Percentiles rank a stretch among this genome's conserved stretches.
These are phyloP conservation scores for Sclerotinia glacialis DNA, from an alignment of 2,329 filamentous ascomycete genomes.

Conservation along the genomic window DNA sequence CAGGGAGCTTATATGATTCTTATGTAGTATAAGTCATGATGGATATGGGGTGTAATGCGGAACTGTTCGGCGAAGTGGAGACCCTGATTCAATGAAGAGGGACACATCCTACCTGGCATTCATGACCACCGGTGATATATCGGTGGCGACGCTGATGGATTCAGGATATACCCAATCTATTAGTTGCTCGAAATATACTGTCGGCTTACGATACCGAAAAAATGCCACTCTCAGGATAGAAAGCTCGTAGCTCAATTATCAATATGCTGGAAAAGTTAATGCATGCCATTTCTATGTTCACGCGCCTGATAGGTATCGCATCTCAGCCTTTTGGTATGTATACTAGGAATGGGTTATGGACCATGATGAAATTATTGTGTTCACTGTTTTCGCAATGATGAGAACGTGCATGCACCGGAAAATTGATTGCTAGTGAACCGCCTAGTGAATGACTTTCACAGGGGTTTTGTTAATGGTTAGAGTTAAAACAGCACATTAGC, in stretches of 20 bases:
- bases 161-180: neutral
- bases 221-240: neutral
- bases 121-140: neutral
- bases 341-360: neutral
- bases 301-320: neutral
- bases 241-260: slow-evolving; percentile 1
- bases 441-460: neutral
- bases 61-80: neutral
- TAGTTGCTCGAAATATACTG: neutral
- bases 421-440: neutral
- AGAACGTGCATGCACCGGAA: neutral
- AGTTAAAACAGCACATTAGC: neutral
- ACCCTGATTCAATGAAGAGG: neutral
- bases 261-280: neutral
- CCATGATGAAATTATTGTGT: slow-evolving; percentile 6
- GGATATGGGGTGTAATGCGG: neutral
- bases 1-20: neutral
- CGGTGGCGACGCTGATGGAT: neutral
- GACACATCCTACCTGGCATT: neutral
- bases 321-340: neutral
- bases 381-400: neutral
- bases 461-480: neutral
- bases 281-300: neutral
- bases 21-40: neutral
- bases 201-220: neutral